Evolutionary conservation across 441 rosid species (phyloP), one percentile per base, ranked within the genome.

Genomic region (Jatropha podagrica): DNA sequence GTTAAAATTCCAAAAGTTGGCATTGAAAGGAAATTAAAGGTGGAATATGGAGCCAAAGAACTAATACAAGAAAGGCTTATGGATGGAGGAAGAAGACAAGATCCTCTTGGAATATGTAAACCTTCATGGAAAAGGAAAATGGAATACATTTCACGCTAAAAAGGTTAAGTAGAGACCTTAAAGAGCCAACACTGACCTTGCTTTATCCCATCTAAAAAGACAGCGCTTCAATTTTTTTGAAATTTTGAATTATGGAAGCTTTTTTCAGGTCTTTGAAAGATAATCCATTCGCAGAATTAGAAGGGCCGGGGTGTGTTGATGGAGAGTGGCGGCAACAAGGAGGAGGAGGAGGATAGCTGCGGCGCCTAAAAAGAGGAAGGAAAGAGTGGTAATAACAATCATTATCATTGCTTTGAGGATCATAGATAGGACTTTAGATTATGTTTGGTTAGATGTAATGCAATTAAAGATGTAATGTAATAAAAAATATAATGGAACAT

Each of bases 181-280:
- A 88, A 76, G 27, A 92, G 81, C 97, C 23, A 23, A 0, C 94
- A 90, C 76, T 89, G 94, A 4, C 92, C 92, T 58, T 85, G 86
- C 74, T 77, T 81, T 48, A 92, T 78, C 55, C 80, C 89, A 10
- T 92, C 97, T 67, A 90, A 72, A 72, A 95, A 92, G 56, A 92
- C 84, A 65, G 81, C 92, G 37, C n/a, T 13, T 64, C 20, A 37
- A 71, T 61, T 72, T 72, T 27, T 76, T 68, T 37, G 76, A 68
- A 71, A 82, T 86, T 73, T 77, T 88, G 85, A 92, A 90, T 68
- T 81, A 89, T 2, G 97, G 83, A 56, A 94, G 90, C 78, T 69
- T 85, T 79, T 80, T 85, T 23, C n/a, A 92, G 77, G 79, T 86
- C 88, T 60, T 81, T 84, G 0, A 76, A 41, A 52, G 91, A 85